These are phyloP conservation scores for Coix lacrymajobi DNA, from an alignment of 176 grass and related monocot species.

Conservation along the genomic window DNA sequence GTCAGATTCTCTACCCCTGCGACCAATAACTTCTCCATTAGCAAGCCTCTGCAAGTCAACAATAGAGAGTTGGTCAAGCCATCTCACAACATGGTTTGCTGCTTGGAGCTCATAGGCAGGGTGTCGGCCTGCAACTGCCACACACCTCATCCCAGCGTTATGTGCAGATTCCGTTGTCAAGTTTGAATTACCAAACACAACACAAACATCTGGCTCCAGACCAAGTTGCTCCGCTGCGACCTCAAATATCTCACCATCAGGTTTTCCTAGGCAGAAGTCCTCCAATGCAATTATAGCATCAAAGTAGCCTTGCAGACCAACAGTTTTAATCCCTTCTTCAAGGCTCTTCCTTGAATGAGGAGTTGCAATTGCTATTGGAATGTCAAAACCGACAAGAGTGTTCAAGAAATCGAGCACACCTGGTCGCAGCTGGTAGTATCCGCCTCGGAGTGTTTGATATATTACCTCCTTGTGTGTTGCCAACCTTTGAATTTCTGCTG, in stretches of 20 bases:
- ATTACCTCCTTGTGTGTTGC: constrained; percentile 58
- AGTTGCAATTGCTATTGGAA: constrained; percentile 56
- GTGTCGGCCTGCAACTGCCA: constrained; percentile 53
- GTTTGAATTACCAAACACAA: constrained; percentile 74
- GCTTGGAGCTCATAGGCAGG: constrained; percentile 61
- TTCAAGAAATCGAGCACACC: constrained; percentile 66
- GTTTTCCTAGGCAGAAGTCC: constrained; percentile 60
- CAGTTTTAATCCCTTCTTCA: constrained; percentile 59
- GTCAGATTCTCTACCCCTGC: constrained; percentile 34
- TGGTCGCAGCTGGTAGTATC: constrained; percentile 35
- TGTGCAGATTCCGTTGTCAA: constrained; percentile 43
- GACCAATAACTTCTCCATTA: constrained; percentile 39
- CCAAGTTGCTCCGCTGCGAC: constrained; percentile 44
- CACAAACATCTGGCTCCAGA: constrained; percentile 54
- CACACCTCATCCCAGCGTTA: constrained; percentile 73
- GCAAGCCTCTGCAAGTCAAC: constrained; percentile 47
- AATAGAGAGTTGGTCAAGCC: constrained; percentile 74
- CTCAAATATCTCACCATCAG: constrained; percentile 70
- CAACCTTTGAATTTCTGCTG: constrained; percentile 46
- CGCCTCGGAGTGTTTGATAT: constrained; percentile 36
- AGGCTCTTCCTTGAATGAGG: constrained; percentile 23
- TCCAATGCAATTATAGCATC: constrained; percentile 49
- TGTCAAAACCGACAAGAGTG: constrained; percentile 41
- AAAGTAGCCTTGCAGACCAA: constrained; percentile 68
- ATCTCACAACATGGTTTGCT: constrained; percentile 78